Base-by-base conservation (phyloP, 1,284 basidiomycete species). In the Apiotrichum domesticum region DNA sequence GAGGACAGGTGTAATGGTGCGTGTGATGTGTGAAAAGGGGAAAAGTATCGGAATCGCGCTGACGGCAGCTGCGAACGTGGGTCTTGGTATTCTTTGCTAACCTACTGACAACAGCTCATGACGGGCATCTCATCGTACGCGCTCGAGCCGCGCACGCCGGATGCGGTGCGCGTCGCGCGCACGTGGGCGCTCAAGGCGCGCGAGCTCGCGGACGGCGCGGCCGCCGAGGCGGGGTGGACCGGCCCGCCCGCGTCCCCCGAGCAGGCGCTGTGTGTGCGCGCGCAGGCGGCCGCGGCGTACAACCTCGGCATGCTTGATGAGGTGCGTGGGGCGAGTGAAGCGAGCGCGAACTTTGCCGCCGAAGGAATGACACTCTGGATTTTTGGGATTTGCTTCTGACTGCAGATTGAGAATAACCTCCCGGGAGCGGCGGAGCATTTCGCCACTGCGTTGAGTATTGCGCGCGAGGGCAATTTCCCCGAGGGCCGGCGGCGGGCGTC, bases 281-380 rank as follows among this genome's bases (percentile, higher is more conserved):
- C 76, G 1, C 63, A 55, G 44, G 66, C 63, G 29, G 72, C 74
- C 0, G 72, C 66, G 6, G 58, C 71, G 45, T 73, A 70, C 57
- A 76, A 77, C 56, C 52, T 77, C 44, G 76, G 76, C 14, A 71
- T 73, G 70, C 58, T 76, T 10, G 66, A 69, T 8, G 76, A 77
- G 67, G 74, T 77, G 40, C 57, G 72, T 64, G 7, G 9, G 15
- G 3, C 14, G 7, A n/a, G 21, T 21, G 21, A 21, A 21, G 21
- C 21, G 21, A 21, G 21, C 21, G 21, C 21, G 21, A 21, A 21
- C 21, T 21, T 21, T 21, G 21, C 21, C 21, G 21, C 21, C 21
- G 21, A 21, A 21, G 21, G 21, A 21, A 21, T 21, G 21, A 21
- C 21, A 21, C 21, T 21, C 21, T 21, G 21, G 21, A 21, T 21